Evolutionary conservation across 306 rosid genomes (phyloP), one percentile per base, ranked within the genome.

Genomic region (Vachellia collinsii): DNA sequence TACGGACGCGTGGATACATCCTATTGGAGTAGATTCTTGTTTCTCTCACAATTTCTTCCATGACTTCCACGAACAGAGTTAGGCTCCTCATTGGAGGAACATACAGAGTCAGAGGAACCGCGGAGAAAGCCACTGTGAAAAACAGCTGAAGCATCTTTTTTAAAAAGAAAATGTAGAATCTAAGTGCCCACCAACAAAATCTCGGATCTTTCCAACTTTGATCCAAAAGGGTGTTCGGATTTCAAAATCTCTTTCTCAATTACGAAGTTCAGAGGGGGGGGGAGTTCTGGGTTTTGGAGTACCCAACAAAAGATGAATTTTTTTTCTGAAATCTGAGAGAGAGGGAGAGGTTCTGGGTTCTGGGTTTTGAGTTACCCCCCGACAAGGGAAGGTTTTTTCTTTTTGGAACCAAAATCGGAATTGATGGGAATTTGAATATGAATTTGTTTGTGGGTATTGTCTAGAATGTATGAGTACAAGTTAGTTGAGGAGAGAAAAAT

Each of bases 51-150:
- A 88, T 61, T 4, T 84, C 94, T 61, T 93, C 96, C 86, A 95
- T 75, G 76, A 91, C 84, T 77, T 87, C 96, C 2, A 93, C 91
- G 62, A 95, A 90, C 6, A 89, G 94, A 63, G 77, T 95, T 3
- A 95, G 78, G 87, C 90, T 92, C 70, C 99, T 87, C 13, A 93
- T 9, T 1, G 99, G 97, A 51, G 97, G 97, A 70, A 95, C 47
- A 70, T 95, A 93, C 11, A 95, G 97, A 19, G 91, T 91, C 79
- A 95, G 71, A 44, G 97, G 99, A 51, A 84, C 89, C 3, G 90
- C 94, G 3, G 93, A 93, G 79, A 93, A 90, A 76, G 97, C 98
- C 64, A 93, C 88, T 8, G 98, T 86, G 48, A 94, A 84, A 88
- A 94, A 86, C 78, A 91, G 48, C 79, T 90, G 88, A 85, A 90